Evolutionary conservation across 2,329 filamentous ascomycete species (phyloP), one percentile per base, ranked within the genome.

Genomic region (Fusarium equiseti): DNA sequence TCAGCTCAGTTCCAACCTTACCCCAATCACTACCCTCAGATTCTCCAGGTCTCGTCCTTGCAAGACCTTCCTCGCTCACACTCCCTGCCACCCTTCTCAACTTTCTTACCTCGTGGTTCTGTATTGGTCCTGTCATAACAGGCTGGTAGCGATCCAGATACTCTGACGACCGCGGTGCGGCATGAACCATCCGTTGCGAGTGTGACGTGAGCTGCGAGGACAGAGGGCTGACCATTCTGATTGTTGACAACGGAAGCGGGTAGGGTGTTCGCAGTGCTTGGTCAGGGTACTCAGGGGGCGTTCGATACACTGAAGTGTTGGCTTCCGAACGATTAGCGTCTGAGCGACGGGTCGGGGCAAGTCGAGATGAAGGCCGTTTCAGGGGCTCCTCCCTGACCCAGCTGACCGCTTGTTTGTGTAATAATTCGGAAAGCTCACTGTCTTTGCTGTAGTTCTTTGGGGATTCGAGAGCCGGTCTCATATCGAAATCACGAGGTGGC

Each of bases 331-430:
- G 66, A 43, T 59, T 71, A 15, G 50, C 60, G 12, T 71, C 72
- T 20, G 71, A 73, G 24, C 64, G 67, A 31, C 69, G 70, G 22
- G 66, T 50, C 27, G 56, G 46, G 38, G 66, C 66, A n/a, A 80
- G 64, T 18, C 77, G 75, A 7, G 80, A 81, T 2, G 81, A 82
- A 1, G 82, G 82, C 0, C 81, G 77, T 40, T 79, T 79, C 38
- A 84, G 72, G 9, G 82, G 80, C 64, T 84, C 81, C 49, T 80
- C 75, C 44, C 75, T 78, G 22, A 83, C 74, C 49, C 72, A 62
- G 31, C 72, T 67, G 27, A 66, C 67, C 3, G 55, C 62, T 44
- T 73, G 70, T 45, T 63, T 69, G 12, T 69, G 66, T 6, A 50
- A 44, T 13, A 66, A 27, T 26, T 73, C 68, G 8, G 67, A 49